Conservation (phyloP, 1,284 basidiomycete species). For the Vanrija sp. region DNA sequence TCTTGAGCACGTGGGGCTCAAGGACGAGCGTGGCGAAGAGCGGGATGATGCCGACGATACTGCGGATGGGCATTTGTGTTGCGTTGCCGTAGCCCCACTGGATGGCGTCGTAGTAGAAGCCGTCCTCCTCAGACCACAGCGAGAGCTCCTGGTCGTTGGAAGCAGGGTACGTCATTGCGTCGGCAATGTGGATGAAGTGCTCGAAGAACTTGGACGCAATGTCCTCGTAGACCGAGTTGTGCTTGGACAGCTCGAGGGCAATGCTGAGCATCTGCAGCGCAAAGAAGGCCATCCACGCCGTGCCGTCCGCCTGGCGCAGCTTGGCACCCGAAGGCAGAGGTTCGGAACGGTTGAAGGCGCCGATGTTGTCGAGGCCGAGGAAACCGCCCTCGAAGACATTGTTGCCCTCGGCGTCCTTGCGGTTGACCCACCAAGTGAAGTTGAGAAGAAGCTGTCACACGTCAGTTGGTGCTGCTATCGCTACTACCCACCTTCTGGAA, state of each 20-base stretch:
- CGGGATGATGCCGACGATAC: constrained; percentile 91
- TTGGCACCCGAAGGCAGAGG: constrained; percentile 87
- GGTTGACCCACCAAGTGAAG: constrained; percentile 99
- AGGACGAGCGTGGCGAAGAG: constrained; percentile 91
- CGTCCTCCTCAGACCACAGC: constrained; percentile 93
- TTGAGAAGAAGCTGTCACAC: constrained; percentile 61
- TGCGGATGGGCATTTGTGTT: constrained; percentile 87
- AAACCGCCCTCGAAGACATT: constrained; percentile 99
- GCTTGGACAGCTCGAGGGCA: constrained; percentile 93
- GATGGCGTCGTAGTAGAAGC: constrained; percentile 97
- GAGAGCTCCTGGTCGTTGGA: constrained; percentile 70
- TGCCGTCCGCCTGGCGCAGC: constrained; percentile 93
- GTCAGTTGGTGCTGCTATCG: constrained; percentile 45
- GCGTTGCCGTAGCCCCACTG: constrained; percentile 75
- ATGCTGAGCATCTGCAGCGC: constrained; percentile 85
- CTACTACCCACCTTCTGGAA: constrained; percentile 69
- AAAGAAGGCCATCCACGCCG: constrained; percentile 99
- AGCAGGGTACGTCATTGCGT: constrained; percentile 91
- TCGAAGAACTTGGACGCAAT: constrained; percentile 87
- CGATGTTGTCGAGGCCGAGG: constrained; percentile 95
- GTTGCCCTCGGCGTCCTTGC: constrained; percentile 89
- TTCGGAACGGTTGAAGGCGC: constrained; percentile 96
- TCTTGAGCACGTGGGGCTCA: constrained; percentile 81
- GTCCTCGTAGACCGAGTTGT: constrained; percentile 96
- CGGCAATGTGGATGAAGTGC: constrained; percentile 94